Evolutionary conservation across 208 protist genomes (phyloP).

Genomic region (Leptomonas pyrrhocoris): DNA sequence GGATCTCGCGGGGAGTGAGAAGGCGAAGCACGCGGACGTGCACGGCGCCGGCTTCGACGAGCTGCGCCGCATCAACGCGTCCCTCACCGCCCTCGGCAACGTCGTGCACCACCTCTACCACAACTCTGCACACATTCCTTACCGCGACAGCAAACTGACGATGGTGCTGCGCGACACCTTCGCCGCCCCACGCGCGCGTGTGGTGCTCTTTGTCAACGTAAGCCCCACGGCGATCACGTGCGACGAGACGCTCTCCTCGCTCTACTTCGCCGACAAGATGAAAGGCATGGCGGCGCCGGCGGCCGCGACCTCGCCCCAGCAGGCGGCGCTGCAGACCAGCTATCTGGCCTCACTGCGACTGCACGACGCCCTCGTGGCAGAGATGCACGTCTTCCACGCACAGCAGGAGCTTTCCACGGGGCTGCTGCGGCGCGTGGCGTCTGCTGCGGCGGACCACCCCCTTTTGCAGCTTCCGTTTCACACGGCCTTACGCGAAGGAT

Average conservation of each 20-base stretch:
- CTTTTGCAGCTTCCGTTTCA: constrained; percentile 25
- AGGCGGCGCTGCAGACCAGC: constrained; percentile 25
- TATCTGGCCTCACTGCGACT: constrained; percentile 43
- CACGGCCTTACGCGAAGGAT: constrained; percentile 1
- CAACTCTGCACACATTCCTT: constrained; percentile 68
- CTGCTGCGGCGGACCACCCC: background rate
- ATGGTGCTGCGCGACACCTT: constrained; percentile 82
- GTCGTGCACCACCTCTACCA: constrained; percentile 81
- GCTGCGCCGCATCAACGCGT: constrained; percentile 88
- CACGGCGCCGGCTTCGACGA: constrained; percentile 70
- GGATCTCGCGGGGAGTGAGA: constrained; percentile 93
- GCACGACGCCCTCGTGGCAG: constrained; percentile 55
- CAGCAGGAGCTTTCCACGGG: constrained; percentile 29
- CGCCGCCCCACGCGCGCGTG: constrained; percentile 48
- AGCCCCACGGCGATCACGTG: constrained; percentile 65
- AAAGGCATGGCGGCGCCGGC: constrained; percentile 49
- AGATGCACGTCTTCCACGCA: constrained; percentile 48
- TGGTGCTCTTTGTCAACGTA: constrained; percentile 82
- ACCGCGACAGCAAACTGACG: constrained; percentile 88
- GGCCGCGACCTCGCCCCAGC: constrained; percentile 1
- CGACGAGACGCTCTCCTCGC: constrained; percentile 78
- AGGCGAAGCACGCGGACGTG: constrained; percentile 62
- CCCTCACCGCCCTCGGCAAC: constrained; percentile 88
- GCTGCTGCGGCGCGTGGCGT: constrained; percentile 16
- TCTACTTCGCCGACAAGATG: constrained; percentile 88